A percentile compares a stretch with the other conserved stretches of the same genome.
Conservation (phyloP, 768 basidiomycete species). For the Tricholoma matsutake region DNA sequence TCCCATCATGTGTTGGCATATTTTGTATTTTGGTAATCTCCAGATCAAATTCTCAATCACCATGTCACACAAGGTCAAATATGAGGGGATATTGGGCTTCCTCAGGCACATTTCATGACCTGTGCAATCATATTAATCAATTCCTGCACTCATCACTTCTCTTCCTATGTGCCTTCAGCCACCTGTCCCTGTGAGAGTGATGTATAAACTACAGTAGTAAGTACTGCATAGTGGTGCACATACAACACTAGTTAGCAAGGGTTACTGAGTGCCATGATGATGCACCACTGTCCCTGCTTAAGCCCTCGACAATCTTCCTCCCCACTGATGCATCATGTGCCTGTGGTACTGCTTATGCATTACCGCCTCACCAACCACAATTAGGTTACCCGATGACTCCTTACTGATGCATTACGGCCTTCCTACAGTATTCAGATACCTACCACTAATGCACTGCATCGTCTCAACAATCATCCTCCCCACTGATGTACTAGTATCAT, state of each 20-base stretch:
- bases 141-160: too few species aligned
- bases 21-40: too few species aligned
- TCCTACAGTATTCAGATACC: background rate
- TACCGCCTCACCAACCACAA: background rate
- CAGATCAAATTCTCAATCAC: too few species aligned
- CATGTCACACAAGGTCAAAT: too few species aligned
- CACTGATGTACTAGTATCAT: background rate
- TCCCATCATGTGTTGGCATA: too few species aligned
- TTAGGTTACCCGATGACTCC: background rate
- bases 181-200: background rate
- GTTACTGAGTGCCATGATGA: conserved; percentile 3
- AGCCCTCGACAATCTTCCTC: background rate
- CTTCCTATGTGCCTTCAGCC: too few species aligned
- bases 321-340: background rate
- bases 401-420: background rate
- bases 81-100: too few species aligned
- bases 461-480: too few species aligned
- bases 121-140: too few species aligned
- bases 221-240: background rate
- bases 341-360: background rate
- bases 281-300: background rate
- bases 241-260: background rate
- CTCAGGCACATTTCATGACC: too few species aligned
- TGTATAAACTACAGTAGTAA: background rate
- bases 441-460: background rate